Evolutionary conservation across 257 asterid species (phyloP).

Genomic region (Scutellaria baicalensis): DNA sequence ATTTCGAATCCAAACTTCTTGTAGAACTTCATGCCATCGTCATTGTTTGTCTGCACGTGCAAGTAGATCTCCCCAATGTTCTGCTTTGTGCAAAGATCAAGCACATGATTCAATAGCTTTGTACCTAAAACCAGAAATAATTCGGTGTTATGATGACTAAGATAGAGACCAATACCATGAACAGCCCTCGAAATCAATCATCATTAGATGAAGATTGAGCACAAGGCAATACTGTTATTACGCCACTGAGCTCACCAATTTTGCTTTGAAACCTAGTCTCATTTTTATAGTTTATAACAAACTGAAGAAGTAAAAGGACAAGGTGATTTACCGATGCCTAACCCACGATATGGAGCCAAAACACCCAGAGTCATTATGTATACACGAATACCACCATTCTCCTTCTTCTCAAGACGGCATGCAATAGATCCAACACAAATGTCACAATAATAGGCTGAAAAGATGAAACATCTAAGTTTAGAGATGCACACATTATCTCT

Average conservation of each 20-base stretch:
- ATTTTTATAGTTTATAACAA: background rate
- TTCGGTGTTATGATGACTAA: background rate
- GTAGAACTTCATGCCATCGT: conserved; percentile 89
- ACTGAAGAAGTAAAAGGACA: background rate
- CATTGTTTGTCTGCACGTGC: conserved; percentile 93
- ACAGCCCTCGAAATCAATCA: background rate
- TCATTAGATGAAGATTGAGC: background rate
- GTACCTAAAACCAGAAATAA: conserved; percentile 33
- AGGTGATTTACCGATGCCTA: conserved; percentile 37
- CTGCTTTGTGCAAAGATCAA: conserved; percentile 73
- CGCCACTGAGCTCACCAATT: background rate
- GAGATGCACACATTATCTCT: conserved; percentile 1
- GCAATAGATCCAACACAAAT: conserved; percentile 94
- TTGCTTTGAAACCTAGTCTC: background rate
- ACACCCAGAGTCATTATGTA: conserved; percentile 85
- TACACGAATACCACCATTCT: conserved; percentile 62
- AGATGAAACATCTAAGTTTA: conserved; percentile 3
- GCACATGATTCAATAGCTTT: conserved; percentile 70
- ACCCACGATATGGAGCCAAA: conserved; percentile 57
- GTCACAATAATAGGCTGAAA: conserved; percentile 87
- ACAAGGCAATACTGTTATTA: too few relatives aligned
- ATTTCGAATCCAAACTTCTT: conserved; percentile 83
- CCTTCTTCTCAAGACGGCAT: conserved; percentile 94
- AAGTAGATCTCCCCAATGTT: conserved; percentile 78
- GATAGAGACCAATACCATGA: background rate